Percentiles rank a stretch among this genome's conserved stretches.
These are phyloP conservation scores for Periconia digitata DNA, from an alignment of 2,329 filamentous ascomycete genomes.

Conservation along the genomic window DNA sequence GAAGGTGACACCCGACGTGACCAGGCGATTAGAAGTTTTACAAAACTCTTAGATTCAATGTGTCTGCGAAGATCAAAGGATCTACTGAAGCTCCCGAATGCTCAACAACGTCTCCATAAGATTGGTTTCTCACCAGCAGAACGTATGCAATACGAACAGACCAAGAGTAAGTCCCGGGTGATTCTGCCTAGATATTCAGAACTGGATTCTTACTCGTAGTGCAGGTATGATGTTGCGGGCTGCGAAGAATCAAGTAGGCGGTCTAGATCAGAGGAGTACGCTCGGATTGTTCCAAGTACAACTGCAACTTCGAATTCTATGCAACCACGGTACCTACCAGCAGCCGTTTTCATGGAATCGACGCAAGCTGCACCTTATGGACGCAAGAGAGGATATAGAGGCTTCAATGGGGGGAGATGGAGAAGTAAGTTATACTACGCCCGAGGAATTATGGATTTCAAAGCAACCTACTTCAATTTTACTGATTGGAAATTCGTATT, in stretches of 20 bases:
- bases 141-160: constrained; percentile 33
- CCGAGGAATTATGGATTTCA: no score
- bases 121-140: constrained; percentile 39
- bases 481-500: no score
- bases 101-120: constrained; percentile 18
- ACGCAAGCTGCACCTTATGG: constrained; percentile 31
- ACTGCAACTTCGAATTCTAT: constrained; percentile 52
- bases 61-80: constrained; percentile 49
- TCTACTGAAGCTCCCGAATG: constrained; percentile 42
- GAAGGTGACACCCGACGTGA: constrained; percentile 24
- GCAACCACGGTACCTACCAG: constrained; percentile 56
- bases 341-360: constrained; percentile 48
- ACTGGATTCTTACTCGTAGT: no score
- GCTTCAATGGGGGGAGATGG: constrained; percentile 21
- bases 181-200: no score
- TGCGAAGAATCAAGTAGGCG: constrained; percentile 42
- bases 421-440: no score
- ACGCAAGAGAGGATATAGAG: constrained; percentile 42
- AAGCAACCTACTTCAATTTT: no score
- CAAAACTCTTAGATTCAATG: constrained; percentile 38
- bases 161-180: no score
- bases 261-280: constrained; percentile 38
- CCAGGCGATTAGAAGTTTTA: constrained; percentile 26
- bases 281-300: constrained; percentile 52
- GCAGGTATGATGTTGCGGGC: constrained; percentile 44